Percentiles rank a stretch among this genome's conserved stretches.
phyloP scores from a whole-genome alignment of 2,329 filamentous ascomycete genomes.

The Colletotrichum sp. region DNA sequence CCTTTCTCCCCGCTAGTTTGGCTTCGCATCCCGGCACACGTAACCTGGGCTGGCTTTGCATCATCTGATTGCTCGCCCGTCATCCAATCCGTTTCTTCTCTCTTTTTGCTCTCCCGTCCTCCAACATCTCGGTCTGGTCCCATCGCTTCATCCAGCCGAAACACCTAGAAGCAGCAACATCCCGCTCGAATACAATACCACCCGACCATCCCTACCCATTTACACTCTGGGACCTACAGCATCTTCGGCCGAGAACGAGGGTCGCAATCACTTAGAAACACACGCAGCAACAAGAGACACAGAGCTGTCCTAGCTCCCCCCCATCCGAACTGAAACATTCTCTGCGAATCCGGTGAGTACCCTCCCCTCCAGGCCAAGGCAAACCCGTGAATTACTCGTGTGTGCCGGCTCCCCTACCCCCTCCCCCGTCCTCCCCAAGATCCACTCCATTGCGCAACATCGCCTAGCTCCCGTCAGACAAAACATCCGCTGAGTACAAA shows the following conservation, averaged over 20 bases:
- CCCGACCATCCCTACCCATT: background rate
- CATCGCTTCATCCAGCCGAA: background rate
- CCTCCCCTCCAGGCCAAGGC: background rate
- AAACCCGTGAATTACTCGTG: background rate
- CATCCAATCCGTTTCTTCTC: background rate
- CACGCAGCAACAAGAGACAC: slow-evolving; percentile 9
- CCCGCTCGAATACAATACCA: background rate
- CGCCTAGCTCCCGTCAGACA: background rate
- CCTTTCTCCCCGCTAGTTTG: slow-evolving; percentile 12
- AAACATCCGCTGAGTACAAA: slow-evolving; percentile 10
- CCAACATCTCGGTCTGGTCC: background rate
- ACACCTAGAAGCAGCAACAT: background rate
- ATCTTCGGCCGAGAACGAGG: slow-evolving; percentile 1
- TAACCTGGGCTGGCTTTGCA: background rate
- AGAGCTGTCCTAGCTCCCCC: background rate
- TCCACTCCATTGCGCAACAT: background rate
- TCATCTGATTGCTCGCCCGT: slow-evolving; percentile 15
- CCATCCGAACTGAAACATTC: slow-evolving; percentile 1
- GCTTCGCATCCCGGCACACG: background rate
- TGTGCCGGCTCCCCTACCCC: background rate
- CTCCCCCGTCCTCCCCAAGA: background rate
- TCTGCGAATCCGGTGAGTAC: slow-evolving; percentile 8
- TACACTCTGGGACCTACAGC: background rate
- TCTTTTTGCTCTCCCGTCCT: background rate
- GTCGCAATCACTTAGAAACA: background rate